Evolutionary conservation across 345 rosid genomes (phyloP).

Genomic region (Acer negundo): DNA sequence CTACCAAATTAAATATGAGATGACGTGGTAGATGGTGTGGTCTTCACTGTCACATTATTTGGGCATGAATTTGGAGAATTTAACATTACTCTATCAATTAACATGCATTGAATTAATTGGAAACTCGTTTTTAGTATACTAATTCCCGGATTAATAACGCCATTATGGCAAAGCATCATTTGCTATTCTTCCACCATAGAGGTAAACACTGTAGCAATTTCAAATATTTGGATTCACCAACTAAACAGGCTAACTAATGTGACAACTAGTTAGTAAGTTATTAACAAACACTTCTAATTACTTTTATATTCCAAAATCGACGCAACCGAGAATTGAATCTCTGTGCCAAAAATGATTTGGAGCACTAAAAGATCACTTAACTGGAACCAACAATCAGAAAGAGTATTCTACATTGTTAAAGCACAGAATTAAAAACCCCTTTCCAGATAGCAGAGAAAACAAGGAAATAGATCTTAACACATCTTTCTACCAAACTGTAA

Average conservation of each 20-base stretch:
- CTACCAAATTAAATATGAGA: too few relatives aligned
- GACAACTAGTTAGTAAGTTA: background rate
- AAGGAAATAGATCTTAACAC: too few relatives aligned
- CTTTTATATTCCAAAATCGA: background rate
- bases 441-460: background rate
- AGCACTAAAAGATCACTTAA: background rate
- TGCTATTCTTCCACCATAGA: too few relatives aligned
- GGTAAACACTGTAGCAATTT: too few relatives aligned
- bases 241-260: background rate
- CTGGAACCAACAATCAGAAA: background rate
- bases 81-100: background rate
- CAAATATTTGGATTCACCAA: background rate
- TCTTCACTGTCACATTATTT: too few relatives aligned
- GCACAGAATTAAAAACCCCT: background rate
- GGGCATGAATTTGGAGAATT: too few relatives aligned
- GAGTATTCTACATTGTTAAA: background rate
- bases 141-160: too few relatives aligned
- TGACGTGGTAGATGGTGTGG: too few relatives aligned
- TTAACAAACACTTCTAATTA: conserved; percentile 6
- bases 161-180: too few relatives aligned
- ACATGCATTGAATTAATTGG: background rate
- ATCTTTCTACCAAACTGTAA: background rate
- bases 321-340: background rate
- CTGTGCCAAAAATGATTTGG: background rate
- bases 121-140: background rate